Evolutionary conservation across 305 asterid genomes (phyloP), one percentile per base, ranked within the genome.

Genomic region (Fraxinus sp.): DNA sequence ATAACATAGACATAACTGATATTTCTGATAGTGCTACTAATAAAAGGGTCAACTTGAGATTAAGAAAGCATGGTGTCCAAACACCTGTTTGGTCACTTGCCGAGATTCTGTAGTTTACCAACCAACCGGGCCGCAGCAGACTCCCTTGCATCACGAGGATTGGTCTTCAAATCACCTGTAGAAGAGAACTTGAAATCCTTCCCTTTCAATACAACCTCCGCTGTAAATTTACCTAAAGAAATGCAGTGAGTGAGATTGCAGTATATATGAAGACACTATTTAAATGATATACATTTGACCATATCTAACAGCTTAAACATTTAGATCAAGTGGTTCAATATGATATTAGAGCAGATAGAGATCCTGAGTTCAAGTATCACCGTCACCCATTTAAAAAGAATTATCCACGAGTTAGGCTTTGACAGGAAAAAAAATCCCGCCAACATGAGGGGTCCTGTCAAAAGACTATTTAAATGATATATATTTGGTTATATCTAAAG

Each of bases 61-160:
- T 64, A 64, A 3, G 32, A 64, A 64, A 24, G 32, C 72, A 64
- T 24, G 72, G 0, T 2, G 32, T 64, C 16, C 72, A 7, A 64
- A 64, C 72, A 22, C 11, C 72, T 2, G 68, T 57, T 22, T 3
- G 35, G 9, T 64, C 72, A 64, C 72, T 24, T 64, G 72, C 72
- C 13, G 7, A 64, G 28, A 22, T 68, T 55, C 1, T 9, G 68
- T 73, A 90, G 74, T 64, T 83, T 62, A 22, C 59, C 74, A 35
- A 92, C 84, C 89, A 87, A 87, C 79, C 79, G 72, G 3, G 90
- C 86, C 62, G 93, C 93, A 78, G 89, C 87, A 5, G 90, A 87
- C 66, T 90, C 93, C 83, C 89, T 82, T 44, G 95, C 93, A 82
- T 87, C 88, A 1, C 10, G 4, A 0, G 94, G 90, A 46, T 81